These are phyloP conservation scores for Xylaria sp. DNA, from an alignment of 2,329 filamentous ascomycete species.

Conservation along the genomic window DNA sequence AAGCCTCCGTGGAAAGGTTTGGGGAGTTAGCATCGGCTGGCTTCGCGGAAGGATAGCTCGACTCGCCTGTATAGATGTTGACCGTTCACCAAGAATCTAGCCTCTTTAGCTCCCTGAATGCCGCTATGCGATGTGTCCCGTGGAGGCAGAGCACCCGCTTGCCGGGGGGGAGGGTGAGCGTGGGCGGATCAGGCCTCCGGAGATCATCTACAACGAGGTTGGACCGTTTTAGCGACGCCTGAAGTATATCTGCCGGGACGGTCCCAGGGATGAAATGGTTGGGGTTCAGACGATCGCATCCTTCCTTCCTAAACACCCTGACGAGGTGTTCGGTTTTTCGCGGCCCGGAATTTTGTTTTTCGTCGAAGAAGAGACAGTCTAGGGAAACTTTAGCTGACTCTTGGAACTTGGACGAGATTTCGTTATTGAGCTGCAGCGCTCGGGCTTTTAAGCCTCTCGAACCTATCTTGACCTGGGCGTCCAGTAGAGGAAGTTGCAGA, in stretches of 20 bases:
- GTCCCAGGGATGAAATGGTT: constrained; percentile 2
- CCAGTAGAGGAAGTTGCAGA: no score
- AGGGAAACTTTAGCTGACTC: not conserved
- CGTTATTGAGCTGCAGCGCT: constrained; percentile 5
- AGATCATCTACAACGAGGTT: not conserved
- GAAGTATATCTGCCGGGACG: not conserved
- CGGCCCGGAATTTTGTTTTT: not conserved
- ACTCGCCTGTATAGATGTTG: constrained; percentile 10
- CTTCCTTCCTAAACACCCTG: not conserved
- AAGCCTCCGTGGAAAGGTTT: no score
- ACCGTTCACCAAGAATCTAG: not conserved
- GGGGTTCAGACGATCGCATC: constrained; percentile 2
- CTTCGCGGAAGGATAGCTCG: no score
- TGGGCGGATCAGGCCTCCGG: not conserved
- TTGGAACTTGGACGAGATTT: constrained; percentile 7
- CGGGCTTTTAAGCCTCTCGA: no score
- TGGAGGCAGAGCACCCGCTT: not conserved
- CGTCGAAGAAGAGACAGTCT: not conserved
- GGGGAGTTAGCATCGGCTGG: no score
- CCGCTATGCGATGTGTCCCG: not conserved
- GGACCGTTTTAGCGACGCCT: not conserved
- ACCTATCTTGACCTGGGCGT: no score
- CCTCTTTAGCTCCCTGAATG: not conserved
- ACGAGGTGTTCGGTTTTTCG: constrained; percentile 1
- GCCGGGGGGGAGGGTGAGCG: not conserved